A percentile compares a stretch with the other conserved stretches of the same genome.
Conservation (phyloP, 2,329 filamentous ascomycete species). For the Aspergillus arachidicola region DNA sequence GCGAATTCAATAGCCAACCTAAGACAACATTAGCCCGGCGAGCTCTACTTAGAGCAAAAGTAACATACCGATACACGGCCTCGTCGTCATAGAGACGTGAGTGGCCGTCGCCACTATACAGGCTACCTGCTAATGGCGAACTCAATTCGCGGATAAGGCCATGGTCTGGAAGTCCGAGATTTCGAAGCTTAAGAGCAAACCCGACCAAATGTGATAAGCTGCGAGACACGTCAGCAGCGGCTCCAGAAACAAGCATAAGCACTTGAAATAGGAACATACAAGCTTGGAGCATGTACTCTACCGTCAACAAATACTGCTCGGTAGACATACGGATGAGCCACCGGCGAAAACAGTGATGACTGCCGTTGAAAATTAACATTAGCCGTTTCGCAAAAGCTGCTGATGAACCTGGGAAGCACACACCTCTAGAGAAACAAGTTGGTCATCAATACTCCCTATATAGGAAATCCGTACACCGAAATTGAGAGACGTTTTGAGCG, state of each 20-base stretch:
- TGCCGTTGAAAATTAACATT: conserved; percentile 20
- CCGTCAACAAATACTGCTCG: conserved; percentile 96
- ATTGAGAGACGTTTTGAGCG: conserved; percentile 72
- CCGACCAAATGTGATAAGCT: conserved; percentile 86
- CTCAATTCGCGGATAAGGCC: conserved; percentile 90
- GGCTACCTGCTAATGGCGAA: conserved; percentile 80
- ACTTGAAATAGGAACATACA: conserved; percentile 53
- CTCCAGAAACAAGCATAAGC: neutral
- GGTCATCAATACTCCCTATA: conserved; percentile 93
- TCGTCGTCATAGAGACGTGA: conserved; percentile 90
- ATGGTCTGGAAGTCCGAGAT: conserved; percentile 89
- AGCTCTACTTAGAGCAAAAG: neutral
- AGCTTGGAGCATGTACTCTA: conserved; percentile 87
- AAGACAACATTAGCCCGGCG: conserved; percentile 10
- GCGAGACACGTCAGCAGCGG: conserved; percentile 13
- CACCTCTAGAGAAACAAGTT: conserved; percentile 89
- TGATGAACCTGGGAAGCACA: neutral
- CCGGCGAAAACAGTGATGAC: conserved; percentile 84
- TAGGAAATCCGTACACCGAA: conserved; percentile 84
- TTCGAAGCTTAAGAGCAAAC: conserved; percentile 90
- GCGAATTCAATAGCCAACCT: conserved; percentile 72
- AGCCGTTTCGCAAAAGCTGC: neutral
- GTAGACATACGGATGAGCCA: conserved; percentile 89
- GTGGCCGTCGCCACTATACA: conserved; percentile 92
- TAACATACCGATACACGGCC: conserved; percentile 72